phyloP scores from a whole-genome alignment of 2,329 filamentous ascomycete species.

The Xylaria sp. region DNA sequence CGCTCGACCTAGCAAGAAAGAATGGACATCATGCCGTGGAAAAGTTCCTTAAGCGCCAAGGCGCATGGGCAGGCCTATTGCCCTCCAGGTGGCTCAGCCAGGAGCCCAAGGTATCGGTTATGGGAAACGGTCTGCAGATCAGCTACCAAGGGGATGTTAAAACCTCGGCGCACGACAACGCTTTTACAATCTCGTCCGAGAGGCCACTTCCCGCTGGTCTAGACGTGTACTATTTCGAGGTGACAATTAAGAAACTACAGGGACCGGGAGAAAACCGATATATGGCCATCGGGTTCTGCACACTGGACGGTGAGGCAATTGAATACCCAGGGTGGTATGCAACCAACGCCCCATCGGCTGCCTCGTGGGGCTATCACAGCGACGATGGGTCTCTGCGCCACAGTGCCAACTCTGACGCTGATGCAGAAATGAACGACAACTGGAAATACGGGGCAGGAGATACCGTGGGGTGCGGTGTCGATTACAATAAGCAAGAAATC shows the following conservation, averaged over 20 bases:
- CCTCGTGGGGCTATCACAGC: background rate
- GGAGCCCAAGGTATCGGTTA: background rate
- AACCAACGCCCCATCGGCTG: background rate
- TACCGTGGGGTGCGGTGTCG: background rate
- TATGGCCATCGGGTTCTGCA: background rate
- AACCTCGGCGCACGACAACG: background rate
- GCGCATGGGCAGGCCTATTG: background rate
- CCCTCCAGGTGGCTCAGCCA: background rate
- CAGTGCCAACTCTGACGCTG: background rate
- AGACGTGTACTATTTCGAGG: background rate
- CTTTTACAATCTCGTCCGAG: background rate
- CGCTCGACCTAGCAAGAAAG: background rate
- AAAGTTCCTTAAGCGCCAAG: background rate
- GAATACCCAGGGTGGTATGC: background rate
- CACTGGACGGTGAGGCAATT: background rate
- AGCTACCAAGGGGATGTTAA: background rate
- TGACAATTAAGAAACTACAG: background rate
- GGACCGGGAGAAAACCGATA: background rate
- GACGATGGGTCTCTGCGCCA: background rate
- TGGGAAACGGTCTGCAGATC: background rate
- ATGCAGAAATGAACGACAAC: background rate
- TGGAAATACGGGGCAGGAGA: background rate
- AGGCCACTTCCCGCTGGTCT: background rate
- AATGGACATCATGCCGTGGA: background rate
- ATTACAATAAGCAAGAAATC: background rate